These are phyloP conservation scores for Coffea eugenioides DNA, from an alignment of 257 asterid genomes.

Conservation along the genomic window DNA sequence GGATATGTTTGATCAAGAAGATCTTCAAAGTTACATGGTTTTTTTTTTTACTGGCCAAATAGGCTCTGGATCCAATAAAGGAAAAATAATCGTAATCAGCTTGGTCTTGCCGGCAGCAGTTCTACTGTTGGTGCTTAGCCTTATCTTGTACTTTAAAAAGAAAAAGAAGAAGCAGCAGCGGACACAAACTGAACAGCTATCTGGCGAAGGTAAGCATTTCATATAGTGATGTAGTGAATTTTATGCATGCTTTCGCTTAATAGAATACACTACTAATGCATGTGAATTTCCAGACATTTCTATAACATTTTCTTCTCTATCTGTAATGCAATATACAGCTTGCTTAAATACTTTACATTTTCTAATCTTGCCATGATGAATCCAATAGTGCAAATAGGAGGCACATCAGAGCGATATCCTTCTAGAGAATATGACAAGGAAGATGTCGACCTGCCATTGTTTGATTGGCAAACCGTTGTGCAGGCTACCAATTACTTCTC, in stretches of 20 bases:
- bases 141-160: not conserved
- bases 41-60: not conserved
- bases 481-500: constrained; percentile 48
- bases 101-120: constrained; percentile 1
- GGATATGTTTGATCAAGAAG: not conserved
- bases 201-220: not conserved
- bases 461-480: constrained; percentile 23
- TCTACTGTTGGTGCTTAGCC: not conserved
- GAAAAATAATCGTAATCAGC: constrained; percentile 4
- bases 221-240: not conserved
- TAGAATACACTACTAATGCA: not conserved
- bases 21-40: not conserved
- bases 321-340: not conserved
- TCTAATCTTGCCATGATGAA: not conserved
- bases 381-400: constrained; percentile 1
- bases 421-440: constrained; percentile 3
- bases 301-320: not conserved
- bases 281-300: not conserved
- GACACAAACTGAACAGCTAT: not conserved
- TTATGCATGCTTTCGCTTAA: not conserved
- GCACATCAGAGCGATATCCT: not conserved
- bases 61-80: constrained; percentile 5
- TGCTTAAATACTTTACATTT: not conserved
- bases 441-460: constrained; percentile 38
- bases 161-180: constrained; percentile 7